Evolutionary conservation across 1,284 basidiomycete genomes (phyloP).

Genomic region (Sanghuangporus baumii): DNA sequence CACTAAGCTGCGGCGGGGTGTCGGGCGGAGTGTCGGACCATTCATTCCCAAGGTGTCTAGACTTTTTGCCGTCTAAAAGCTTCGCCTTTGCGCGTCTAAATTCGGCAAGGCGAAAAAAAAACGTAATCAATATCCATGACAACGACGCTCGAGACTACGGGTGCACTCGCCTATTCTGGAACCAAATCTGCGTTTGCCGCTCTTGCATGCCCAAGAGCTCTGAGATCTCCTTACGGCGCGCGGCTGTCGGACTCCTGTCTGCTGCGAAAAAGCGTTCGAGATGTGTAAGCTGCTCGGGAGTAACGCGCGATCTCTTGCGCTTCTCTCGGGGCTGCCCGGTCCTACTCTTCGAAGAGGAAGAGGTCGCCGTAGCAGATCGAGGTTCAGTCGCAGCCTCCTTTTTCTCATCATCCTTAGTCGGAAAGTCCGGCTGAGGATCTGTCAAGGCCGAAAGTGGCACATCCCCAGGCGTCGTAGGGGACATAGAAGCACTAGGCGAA

Average conservation of each 20-base stretch:
- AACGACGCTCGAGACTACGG: conserved; percentile 9
- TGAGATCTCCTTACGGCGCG: conserved; percentile 65
- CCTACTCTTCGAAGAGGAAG: conserved; percentile 18
- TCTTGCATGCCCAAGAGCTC: conserved; percentile 75
- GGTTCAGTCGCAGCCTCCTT: conserved; percentile 10
- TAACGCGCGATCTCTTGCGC: conserved; percentile 71
- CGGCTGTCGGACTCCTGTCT: conserved; percentile 67
- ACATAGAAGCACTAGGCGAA: conserved; percentile 19
- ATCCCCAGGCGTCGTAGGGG: conserved; percentile 15
- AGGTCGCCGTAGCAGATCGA: conserved; percentile 18
- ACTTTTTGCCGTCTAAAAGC: conserved; percentile 54
- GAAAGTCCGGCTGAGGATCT: conserved; percentile 14
- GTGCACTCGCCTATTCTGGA: conserved; percentile 66
- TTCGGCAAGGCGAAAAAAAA: conserved; percentile 3
- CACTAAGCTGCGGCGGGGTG: conserved; percentile 45
- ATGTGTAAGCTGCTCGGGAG: conserved; percentile 66
- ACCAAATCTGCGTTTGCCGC: conserved; percentile 83
- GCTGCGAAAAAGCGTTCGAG: conserved; percentile 63
- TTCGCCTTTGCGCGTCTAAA: conserved; percentile 75
- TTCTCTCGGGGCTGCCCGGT: conserved; percentile 45
- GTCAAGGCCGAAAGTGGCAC: conserved; percentile 12
- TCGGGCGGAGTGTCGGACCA: conserved; percentile 39
- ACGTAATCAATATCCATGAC: conserved; percentile 8
- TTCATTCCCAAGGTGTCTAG: conserved; percentile 27
- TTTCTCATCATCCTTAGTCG: conserved; percentile 4